Evolutionary conservation across 495 filamentous ascomycete species (phyloP), one percentile per base, ranked within the genome.

Genomic region (Aspergillus affinis): DNA sequence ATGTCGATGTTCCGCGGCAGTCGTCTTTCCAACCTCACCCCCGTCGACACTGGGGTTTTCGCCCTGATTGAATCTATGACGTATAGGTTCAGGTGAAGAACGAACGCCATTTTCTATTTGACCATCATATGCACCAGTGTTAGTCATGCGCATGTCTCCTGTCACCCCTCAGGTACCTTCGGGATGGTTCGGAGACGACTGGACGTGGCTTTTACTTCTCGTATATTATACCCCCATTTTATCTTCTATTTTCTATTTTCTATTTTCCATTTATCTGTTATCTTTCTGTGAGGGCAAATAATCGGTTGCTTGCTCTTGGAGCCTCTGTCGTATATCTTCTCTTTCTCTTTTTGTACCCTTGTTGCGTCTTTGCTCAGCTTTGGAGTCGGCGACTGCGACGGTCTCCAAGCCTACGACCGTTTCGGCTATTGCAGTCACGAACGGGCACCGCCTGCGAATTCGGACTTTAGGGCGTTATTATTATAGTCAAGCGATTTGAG

Each of bases 151-250:
- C 36, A 41, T 41, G 36, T 12, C 36, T 17, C 3, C 36, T 41
- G 4, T 32, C 10, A 7, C 30, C 10, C 36, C 12, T 10, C 12
- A 41, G 36, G 36, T 41, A 15, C 36, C 36, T 41, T 46, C 52
- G 30, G 52, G 52, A 54, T 58, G 9, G 30, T 58, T 60, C 20
- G 48, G 51, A 62, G 55, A 67, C 47, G 59, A 69, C 52, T 61
- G 57, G 52, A 65, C 63, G 53, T 41, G 55, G 65, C 59, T 53
- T 66, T 57, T 57, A 55, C 21, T 50, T 59, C 47, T 51, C 52
- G 52, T 57, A 51, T 20, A 69, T 41, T 74, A 74, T 74, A 74
- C 70, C 70, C 70, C 68, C 4, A 8, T 15, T 41, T 41, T 15
- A 8, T 15, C 15, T 41, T 15, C 13, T 41, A 41, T 41, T 26